phyloP scores from a whole-genome alignment of 1,284 basidiomycete genomes.

The Ustilago lituana region DNA sequence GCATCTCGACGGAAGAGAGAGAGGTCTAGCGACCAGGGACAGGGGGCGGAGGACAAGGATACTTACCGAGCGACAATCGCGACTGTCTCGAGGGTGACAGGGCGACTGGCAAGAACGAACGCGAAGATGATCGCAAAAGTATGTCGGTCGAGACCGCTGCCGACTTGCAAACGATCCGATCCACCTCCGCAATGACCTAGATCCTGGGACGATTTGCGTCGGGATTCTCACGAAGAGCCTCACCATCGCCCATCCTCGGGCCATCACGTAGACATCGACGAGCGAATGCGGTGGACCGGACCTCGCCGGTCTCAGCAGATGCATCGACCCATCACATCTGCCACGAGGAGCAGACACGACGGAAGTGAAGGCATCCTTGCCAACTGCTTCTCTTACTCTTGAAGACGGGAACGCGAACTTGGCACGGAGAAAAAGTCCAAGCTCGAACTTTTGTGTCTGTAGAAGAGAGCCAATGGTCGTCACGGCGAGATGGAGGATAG shows the following conservation, averaged over 20 bases:
- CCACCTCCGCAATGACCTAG: constrained; percentile 43
- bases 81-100: no score
- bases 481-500: not conserved
- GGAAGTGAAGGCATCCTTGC: constrained; percentile 27
- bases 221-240: constrained; percentile 52
- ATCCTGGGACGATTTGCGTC: constrained; percentile 51
- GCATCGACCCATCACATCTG: constrained; percentile 33
- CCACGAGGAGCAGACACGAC: constrained; percentile 36
- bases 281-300: constrained; percentile 31
- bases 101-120: not conserved
- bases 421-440: constrained; percentile 54
- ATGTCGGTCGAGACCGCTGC: constrained; percentile 52
- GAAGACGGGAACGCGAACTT: constrained; percentile 61
- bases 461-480: not conserved
- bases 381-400: constrained; percentile 45
- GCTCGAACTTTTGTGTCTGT: constrained; percentile 59
- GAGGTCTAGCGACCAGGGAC: not conserved
- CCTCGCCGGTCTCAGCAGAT: constrained; percentile 48
- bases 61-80: constrained; percentile 14
- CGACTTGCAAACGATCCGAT: constrained; percentile 51
- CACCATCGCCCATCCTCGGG: constrained; percentile 48
- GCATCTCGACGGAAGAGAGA: not conserved
- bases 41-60: not conserved
- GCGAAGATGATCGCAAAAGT: not conserved
- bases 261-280: constrained; percentile 22